Base-by-base conservation (phyloP, 768 basidiomycete genomes). In the Boletus vinaceobasis region DNA sequence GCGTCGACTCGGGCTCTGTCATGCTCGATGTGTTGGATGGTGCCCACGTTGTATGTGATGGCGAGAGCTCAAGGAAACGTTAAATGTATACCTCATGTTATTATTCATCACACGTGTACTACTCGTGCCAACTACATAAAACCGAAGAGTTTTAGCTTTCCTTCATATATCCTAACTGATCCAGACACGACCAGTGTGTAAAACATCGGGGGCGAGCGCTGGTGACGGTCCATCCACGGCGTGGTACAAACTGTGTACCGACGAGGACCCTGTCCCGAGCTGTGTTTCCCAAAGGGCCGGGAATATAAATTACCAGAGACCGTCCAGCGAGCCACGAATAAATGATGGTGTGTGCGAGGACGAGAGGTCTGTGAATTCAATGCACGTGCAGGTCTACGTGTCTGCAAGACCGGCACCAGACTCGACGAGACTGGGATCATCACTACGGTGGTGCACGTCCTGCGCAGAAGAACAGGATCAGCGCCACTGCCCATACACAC, bases 231-330 rank as follows among this genome's bases (percentile, higher is more conserved):
- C 32, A 23, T 49, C 32, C n/a, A 27, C 31, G 33, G 21, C 6
- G 26, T 3, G 31, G 7, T 7, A 48, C 29, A 31, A 10, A 17
- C 19, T 15, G 42, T 21, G 43, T 21, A 26, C 50, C 46, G 7
- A 49, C 21, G 17, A 31, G 43, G 27, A 21, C 50, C 26, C 32
- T 26, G 33, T 35, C 15, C 7, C 6, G 23, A 47, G 26, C 10
- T 32, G 32, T 26, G 15, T 17, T 35, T 35, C 46, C 32, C 7
- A 17, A 27, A 11, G n/a, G 5, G 27, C 38, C 58, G 48, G 43
- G 36, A 39, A 48, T 44, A 62, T 61, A 61, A 62, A 35, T 61
- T 62, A 61, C 56, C 50, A 36, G 44, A 40, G 14, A 44, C 33
- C 26, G 27, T 48, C 35, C 33, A 35, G 15, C 31, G 43, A 19